Base-by-base conservation (phyloP, 768 basidiomycete species). In the Naganishia randhawae region DNA sequence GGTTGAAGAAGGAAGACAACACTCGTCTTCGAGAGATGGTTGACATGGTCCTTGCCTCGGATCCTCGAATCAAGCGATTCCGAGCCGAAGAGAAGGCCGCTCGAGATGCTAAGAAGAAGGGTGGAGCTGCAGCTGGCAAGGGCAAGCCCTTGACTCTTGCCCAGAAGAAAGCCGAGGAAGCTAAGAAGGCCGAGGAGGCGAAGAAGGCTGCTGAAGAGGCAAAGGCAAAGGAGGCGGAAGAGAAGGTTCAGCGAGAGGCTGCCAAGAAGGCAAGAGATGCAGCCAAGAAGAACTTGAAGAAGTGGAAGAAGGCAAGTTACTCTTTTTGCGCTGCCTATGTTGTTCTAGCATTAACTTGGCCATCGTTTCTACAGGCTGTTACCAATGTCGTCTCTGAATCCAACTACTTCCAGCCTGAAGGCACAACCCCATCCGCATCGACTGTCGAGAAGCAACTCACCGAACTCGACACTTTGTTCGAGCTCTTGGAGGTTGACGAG, bases 41-140 rank as follows among this genome's bases (percentile, higher is more conserved):
- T 57, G 95, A 98, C 82, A 82, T 88, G 66, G 86, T 91, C 27
- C 85, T 96, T 54, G 82, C 75, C 72, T 80, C 87, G 66, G 95
- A 99, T 79, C 95, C 95, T 29, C 89, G 95, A 71, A 96, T 99
- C 84, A 97, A 92, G 82, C 85, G 91, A 65, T 93, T 96, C 85
- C 95, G 93, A 80, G 89, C 91, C 73, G 87, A 95, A 77, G 95
- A 98, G 81, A 98, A 97, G 80, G 92, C 89, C 70, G 90, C 90
- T 0, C 84, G 92, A 13, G 92, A 93, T 74, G 89, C 90, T 41
- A 97, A 96, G 84, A 93, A 92, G 83, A 85, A 85, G 81, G 80
- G 79, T 69, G 80, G 76, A 10, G 73, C 69, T 8, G 68, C 61
- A 27, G 81, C 75, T 32, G 71, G 71, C 27, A 72, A 73, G 41